Base-by-base conservation (phyloP, 2,329 filamentous ascomycete species). In the Lecanicillium sp. region DNA sequence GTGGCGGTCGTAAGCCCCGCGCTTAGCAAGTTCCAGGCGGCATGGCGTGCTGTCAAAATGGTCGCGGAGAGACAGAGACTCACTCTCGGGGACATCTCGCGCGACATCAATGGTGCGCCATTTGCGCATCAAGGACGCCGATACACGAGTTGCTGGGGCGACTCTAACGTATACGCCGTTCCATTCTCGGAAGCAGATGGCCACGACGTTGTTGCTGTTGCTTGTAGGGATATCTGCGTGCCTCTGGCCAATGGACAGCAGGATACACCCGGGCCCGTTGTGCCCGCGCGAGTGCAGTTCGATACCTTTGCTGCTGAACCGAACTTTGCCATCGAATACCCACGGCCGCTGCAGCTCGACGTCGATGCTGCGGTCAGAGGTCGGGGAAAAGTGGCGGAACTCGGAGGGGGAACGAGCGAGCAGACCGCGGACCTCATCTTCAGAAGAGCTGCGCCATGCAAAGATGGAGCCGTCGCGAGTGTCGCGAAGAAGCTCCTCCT, bases 391-490 rank as follows among this genome's bases (percentile, higher is more conserved):
- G 41, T 50, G 48, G 12, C 27, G 21, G 35, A 50, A 50, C 41
- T 50, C 48, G 9, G 21, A 24, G 5, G 48, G 48, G 4, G 48
- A 50, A 3, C 40, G 40, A 5, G 48, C 48, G 2, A 50, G 41
- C 24, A 50, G 27, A 12, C 48, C 48, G 10, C 48, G 41, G 9
- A 32, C 30, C 19, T 44, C 39, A 10, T 19, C 36, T 6, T 39
- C 41, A n/a, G 14, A 19, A 1, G 39, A 20, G 29, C 48, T 41
- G 2, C 48, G 40, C 48, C 48, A 50, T 8, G 48, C 48, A 4
- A 50, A 41, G 9, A 50, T 32, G 5, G 48, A 50, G 11, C 40
- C 36, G 41, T 50, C 48, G 17, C 48, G 48, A 15, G 40, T 50
- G 35, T 44, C 41, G 10, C 48, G 41, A 10, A 50, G 27, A 4